Conservation (phyloP, 257 asterid species). For the Thymus mandschuricus region DNA sequence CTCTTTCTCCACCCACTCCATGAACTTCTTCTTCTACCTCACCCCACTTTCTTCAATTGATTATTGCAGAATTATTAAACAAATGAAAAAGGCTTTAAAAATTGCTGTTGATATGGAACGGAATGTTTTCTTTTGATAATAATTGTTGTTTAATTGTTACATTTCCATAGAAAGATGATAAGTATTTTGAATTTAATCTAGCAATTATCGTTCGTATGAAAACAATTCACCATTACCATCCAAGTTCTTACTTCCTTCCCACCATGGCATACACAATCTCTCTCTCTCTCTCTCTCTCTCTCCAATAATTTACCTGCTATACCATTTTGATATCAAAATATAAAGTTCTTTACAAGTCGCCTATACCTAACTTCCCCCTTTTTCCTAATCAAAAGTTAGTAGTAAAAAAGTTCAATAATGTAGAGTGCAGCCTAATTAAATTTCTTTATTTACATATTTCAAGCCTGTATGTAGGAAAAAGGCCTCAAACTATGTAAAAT, state of each 20-base stretch:
- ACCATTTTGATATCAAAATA: conserved; percentile 13
- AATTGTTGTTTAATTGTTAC: conserved; percentile 26
- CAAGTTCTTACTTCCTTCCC: neutral
- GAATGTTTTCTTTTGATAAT: conserved; percentile 22
- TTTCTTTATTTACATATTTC: no score
- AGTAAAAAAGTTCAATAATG: neutral
- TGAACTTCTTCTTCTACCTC: conserved; percentile 20
- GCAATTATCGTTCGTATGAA: neutral
- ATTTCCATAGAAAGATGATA: conserved; percentile 21
- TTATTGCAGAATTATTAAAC: neutral
- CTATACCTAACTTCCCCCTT: conserved; percentile 9
- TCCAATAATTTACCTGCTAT: neutral
- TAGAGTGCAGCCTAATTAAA: neutral
- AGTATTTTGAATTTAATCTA: conserved; percentile 23
- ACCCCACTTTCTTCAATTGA: conserved; percentile 32
- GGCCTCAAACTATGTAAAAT: no score
- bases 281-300: no score
- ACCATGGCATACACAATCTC: neutral
- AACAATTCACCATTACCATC: neutral
- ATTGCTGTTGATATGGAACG: conserved; percentile 13
- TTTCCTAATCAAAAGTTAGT: conserved; percentile 15
- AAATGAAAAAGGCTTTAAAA: neutral
- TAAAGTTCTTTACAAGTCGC: neutral
- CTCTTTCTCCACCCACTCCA: conserved; percentile 4
- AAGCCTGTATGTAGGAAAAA: no score